Evolutionary conservation across 2,329 filamentous ascomycete genomes (phyloP).

Genomic region (Cercospora sp.): DNA sequence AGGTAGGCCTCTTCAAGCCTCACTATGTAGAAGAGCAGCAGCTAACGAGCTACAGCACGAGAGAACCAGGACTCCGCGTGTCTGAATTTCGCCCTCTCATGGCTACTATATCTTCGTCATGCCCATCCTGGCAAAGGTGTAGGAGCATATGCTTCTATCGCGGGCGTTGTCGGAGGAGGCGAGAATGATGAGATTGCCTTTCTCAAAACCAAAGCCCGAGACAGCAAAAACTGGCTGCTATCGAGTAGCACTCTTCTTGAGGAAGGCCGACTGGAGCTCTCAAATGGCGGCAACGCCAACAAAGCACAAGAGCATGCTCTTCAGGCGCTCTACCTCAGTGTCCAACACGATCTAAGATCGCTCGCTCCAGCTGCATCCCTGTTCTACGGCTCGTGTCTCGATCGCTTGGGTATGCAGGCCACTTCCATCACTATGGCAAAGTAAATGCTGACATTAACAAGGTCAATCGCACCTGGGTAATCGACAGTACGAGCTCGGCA

Average conservation of each 20-base stretch:
- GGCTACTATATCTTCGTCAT: constrained; percentile 93
- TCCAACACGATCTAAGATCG: constrained; percentile 71
- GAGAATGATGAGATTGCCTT: constrained; percentile 81
- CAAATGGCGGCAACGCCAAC: constrained; percentile 46
- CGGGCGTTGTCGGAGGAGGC: constrained; percentile 30
- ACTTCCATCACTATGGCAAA: neutral
- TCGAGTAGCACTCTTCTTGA: constrained; percentile 81
- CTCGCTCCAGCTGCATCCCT: constrained; percentile 74
- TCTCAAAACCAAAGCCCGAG: constrained; percentile 80
- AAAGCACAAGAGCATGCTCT: constrained; percentile 73
- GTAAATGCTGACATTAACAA: constrained; percentile 29
- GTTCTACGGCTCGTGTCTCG: constrained; percentile 71
- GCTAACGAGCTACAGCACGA: constrained; percentile 56
- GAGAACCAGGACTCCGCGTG: constrained; percentile 92
- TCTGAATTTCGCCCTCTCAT: constrained; percentile 91
- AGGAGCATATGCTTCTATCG: constrained; percentile 26
- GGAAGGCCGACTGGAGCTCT: constrained; percentile 77
- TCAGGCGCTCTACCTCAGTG: constrained; percentile 78
- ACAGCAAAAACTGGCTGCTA: constrained; percentile 80
- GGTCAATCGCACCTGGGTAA: constrained; percentile 59
- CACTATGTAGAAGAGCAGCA: neutral
- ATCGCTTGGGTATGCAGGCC: constrained; percentile 63
- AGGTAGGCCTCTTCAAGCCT: constrained; percentile 26
- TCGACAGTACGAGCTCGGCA: constrained; percentile 69
- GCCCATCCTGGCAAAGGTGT: constrained; percentile 64